Percentiles rank a stretch among this genome's conserved stretches.
phyloP scores from a whole-genome alignment of 73 alveolate species.

The Paramecium biaurelia region DNA sequence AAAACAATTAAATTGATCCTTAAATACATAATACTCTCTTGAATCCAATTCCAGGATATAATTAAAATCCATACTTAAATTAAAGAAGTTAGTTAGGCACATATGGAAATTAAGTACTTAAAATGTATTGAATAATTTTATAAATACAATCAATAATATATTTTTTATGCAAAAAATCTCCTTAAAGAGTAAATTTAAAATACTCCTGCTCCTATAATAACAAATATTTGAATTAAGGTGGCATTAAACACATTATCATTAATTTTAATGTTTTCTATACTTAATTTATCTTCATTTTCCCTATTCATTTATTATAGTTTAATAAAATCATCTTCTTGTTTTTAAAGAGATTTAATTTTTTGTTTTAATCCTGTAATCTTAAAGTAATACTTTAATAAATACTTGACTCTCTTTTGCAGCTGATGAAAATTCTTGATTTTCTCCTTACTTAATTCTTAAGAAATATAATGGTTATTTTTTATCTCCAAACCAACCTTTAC shows the following conservation, averaged over 20 bases:
- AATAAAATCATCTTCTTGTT: constrained; percentile 17
- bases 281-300: constrained; percentile 33
- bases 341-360: not conserved
- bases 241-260: constrained; percentile 43
- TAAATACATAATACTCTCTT: not conserved
- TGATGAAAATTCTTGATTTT: not conserved
- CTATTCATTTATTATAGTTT: constrained; percentile 27
- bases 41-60: constrained; percentile 33
- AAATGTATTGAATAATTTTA: constrained; percentile 30
- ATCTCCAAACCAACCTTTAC: not conserved
- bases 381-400: not conserved
- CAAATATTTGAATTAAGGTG: constrained; percentile 7
- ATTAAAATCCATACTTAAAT: constrained; percentile 38
- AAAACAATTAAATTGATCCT: not conserved
- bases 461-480: constrained; percentile 23
- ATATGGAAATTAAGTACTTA: constrained; percentile 36
- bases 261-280: constrained; percentile 27
- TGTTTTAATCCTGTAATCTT: constrained; percentile 36
- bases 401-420: constrained; percentile 54
- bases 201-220: constrained; percentile 10
- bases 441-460: constrained; percentile 31
- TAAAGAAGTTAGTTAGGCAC: not conserved
- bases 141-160: constrained; percentile 42
- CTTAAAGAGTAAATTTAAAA: constrained; percentile 35
- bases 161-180: constrained; percentile 41